Evolutionary conservation across 441 rosid genomes (phyloP), one percentile per base, ranked within the genome.

Genomic region (Mallotus japonicus): DNA sequence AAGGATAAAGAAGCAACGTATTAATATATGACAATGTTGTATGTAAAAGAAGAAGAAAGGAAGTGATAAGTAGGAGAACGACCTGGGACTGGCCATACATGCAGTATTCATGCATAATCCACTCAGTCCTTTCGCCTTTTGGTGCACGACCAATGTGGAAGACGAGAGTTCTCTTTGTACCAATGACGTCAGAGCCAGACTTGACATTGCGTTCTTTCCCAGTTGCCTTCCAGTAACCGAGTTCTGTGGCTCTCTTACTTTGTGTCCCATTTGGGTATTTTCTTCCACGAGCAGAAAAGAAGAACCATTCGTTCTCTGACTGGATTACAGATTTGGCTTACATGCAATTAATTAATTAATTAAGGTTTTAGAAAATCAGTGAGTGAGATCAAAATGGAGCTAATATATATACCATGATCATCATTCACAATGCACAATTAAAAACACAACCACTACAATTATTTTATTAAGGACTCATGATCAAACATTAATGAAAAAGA

Each of bases 211-310:
- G 89, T 65, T 92, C 98, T 82, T 88, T 92, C 59, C 97, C 97
- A 0, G 98, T 93, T 65, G 97, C 96, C 80, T 93, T 93, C 98
- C 96, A 91, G 69, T 91, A 93, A 16, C 98, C 97, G 58, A 54
- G 88, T 69, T 85, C 86, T 0, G 98, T 93, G 40, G 96, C 93
- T 70, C 98, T 87, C 83, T 63, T 87, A 76, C 91, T 93, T 62
- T 91, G 96, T 3, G 86, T 84, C 7, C 98, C 97, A 68, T 89
- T 83, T 19, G 96, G 97, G 78, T 92, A 90, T 75, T 90, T 94
- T 80, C 89, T 89, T 32, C 96, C 98, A 3, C 98, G 88, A 56
- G 95, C 73, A 7, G 84, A 85, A 78, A 90, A 94, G 85, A 92
- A 94, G 87, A 88, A 94, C 96, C 97, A 94, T 75, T 94, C 97